A percentile compares a stretch with the other conserved stretches of the same genome.
phyloP scores from a whole-genome alignment of 768 basidiomycete genomes.

The Leccinum variicolor region DNA sequence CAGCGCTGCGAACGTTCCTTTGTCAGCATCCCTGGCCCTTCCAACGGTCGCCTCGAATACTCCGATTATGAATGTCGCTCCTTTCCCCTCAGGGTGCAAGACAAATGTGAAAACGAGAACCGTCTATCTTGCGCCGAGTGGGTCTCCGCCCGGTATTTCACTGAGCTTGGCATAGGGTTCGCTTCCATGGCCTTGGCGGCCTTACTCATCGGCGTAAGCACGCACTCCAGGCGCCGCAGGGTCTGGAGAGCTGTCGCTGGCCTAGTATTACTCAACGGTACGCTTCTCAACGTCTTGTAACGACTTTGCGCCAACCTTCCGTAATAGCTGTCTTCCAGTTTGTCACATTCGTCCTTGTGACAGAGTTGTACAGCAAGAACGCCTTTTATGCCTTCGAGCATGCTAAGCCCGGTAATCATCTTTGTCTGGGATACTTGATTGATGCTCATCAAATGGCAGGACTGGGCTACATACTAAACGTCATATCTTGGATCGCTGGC shows the following conservation, averaged over 20 bases:
- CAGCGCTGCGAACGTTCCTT: conserved; percentile 53
- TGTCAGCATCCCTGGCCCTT: conserved; percentile 45
- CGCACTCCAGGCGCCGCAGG: conserved; percentile 67
- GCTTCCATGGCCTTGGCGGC: conserved; percentile 54
- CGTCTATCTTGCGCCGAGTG: conserved; percentile 60
- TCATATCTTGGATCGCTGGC: conserved; percentile 58
- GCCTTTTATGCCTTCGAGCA: conserved; percentile 50
- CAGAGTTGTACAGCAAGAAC: conserved; percentile 50
- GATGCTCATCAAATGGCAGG: conserved; percentile 38
- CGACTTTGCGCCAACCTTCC: not conserved
- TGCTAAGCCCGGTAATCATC: conserved; percentile 53
- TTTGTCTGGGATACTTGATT: not conserved
- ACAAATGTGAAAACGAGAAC: conserved; percentile 51
- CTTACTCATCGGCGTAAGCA: conserved; percentile 66
- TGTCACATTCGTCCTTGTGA: conserved; percentile 59
- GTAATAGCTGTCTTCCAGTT: conserved; percentile 61
- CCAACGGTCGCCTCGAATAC: conserved; percentile 45
- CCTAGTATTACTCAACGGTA: conserved; percentile 60
- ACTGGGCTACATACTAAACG: conserved; percentile 54
- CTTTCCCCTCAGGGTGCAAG: conserved; percentile 56
- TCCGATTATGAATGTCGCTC: conserved; percentile 57
- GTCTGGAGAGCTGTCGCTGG: conserved; percentile 75
- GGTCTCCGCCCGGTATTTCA: conserved; percentile 66
- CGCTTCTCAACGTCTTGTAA: not conserved
- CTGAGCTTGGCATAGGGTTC: conserved; percentile 64